Percentiles rank a stretch among this genome's conserved stretches.
These are phyloP conservation scores for Fusarium globosum DNA, from an alignment of 2,329 filamentous ascomycete genomes.

Conservation along the genomic window DNA sequence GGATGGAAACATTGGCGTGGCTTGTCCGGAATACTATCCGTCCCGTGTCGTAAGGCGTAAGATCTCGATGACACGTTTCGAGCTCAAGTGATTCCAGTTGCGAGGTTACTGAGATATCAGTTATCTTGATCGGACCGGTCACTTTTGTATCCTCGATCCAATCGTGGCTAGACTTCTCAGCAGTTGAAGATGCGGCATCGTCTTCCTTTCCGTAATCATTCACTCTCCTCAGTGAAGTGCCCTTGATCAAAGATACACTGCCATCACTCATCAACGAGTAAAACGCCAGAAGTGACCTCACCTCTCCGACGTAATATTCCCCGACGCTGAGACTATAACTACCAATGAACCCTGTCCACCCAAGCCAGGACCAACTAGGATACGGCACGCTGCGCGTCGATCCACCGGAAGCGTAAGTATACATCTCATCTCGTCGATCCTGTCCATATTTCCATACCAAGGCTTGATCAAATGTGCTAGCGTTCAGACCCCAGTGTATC, in stretches of 20 bases:
- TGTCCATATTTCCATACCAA: constrained; percentile 5
- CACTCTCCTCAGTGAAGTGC: background rate
- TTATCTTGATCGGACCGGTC: background rate
- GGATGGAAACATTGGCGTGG: background rate
- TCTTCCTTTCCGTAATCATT: background rate
- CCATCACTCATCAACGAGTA: constrained; percentile 1
- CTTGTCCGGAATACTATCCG: constrained; percentile 11
- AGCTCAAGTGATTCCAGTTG: background rate
- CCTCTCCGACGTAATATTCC: background rate
- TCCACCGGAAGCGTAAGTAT: background rate
- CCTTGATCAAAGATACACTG: background rate
- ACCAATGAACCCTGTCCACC: background rate
- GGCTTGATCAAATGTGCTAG: background rate
- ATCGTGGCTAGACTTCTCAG: no score
- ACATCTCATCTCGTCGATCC: background rate
- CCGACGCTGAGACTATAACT: background rate
- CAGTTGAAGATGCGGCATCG: accelerated
- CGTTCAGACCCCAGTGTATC: constrained; percentile 13
- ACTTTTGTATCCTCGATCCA: background rate
- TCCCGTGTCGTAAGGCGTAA: background rate
- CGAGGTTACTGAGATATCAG: accelerated
- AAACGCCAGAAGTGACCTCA: background rate
- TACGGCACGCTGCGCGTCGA: background rate
- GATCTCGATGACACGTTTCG: no score
- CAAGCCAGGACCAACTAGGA: constrained; percentile 15